A percentile compares a stretch with the other conserved stretches of the same genome.
Conservation (phyloP, 2,329 filamentous ascomycete species). For the Pseudogymnoascus sp. region DNA sequence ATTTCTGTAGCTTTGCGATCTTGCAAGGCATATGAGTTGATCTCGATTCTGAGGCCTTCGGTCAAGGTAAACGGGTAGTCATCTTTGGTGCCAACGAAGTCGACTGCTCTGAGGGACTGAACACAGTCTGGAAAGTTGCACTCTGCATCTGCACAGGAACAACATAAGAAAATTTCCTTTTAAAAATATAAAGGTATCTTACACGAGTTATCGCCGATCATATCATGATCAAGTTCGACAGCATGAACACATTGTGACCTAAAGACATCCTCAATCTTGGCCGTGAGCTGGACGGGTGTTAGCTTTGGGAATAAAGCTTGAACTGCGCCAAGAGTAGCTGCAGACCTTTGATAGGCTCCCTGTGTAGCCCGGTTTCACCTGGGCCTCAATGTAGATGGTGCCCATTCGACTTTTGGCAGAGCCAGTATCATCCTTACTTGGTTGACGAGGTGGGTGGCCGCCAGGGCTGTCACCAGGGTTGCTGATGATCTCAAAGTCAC, state of each 20-base stretch:
- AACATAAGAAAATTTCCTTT: neutral
- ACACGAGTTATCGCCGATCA: neutral
- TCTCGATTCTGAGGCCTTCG: neutral
- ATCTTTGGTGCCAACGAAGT: neutral
- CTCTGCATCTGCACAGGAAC: neutral
- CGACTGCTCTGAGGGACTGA: constrained; percentile 8
- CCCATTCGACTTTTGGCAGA: neutral
- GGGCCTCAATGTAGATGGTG: neutral
- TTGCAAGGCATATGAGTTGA: neutral
- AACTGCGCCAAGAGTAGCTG: neutral
- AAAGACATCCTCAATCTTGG: neutral
- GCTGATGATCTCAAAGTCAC: neutral
- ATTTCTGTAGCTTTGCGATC: neutral
- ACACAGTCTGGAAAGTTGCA: neutral
- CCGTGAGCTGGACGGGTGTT: neutral
- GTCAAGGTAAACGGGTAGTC: neutral
- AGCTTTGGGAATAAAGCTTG: neutral
- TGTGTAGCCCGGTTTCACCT: neutral
- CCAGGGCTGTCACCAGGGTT: neutral
- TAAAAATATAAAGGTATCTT: neutral
- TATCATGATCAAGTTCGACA: neutral
- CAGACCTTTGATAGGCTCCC: neutral
- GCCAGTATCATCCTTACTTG: no score
- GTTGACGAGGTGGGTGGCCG: neutral
- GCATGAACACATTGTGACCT: neutral